Evolutionary conservation across 345 rosid genomes (phyloP), one percentile per base, ranked within the genome.

Genomic region (Turnera subulata): DNA sequence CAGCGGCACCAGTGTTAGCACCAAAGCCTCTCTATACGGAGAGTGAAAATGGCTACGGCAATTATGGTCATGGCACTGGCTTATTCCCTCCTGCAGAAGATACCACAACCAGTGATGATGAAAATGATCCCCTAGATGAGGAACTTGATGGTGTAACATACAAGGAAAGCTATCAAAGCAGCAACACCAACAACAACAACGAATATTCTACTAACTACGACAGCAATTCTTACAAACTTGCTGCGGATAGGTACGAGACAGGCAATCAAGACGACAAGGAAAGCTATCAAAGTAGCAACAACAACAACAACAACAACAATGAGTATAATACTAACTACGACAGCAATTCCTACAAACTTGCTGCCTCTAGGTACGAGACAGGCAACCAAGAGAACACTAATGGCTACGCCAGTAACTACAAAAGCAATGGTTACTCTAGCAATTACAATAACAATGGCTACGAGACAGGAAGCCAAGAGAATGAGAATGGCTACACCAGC

Each of bases 61-160:
- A 33, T 58, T 82, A 71, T n/a, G 84, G 82, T 19, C 71, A 60
- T 23, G 82, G 73, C 11, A 70, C 80, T 0, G 79, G 73, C 53
- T 55, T 66, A 46, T 55, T 73, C 33, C 69, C 82, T 29, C 56
- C 64, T 6, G 68, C 78, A 10, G 44, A 68, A 6, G 32, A 46
- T 12, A 50, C 54, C n/a, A 61, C 59, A 12, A 57, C 73, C 21
- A 51, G 72, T 39, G 54, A 77, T 50, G 49, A 50, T 46, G 65
- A 61, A 38, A 72, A 77, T 1, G 68, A 71, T 13, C 63, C 66
- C 14, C 9, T 68, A 26, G 59, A 71, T 40, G 84, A 76, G 35
- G 76, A 70, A 32, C 73, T 84, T 45, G 73, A 65, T n/a, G 60
- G 63, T 13, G 67, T 63, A 18, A 81, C 61, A 66, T 53, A 40